Evolutionary conservation across 148 eudicot genomes (phyloP).

Genomic region (Chenopodium suecicum): DNA sequence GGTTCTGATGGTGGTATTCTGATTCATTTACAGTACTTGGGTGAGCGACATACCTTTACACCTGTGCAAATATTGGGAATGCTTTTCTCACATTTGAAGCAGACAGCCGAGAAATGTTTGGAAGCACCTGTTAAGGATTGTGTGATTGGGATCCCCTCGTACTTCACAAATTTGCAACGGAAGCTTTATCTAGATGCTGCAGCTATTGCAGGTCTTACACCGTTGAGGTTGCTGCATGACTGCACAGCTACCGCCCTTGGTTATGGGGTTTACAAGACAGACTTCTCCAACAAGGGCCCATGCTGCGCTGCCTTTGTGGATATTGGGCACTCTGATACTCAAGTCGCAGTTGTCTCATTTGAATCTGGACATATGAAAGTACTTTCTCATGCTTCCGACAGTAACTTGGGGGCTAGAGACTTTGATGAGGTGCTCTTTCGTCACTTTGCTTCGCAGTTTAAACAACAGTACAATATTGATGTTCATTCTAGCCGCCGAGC

Average conservation of each 20-base stretch:
- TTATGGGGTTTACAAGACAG: slow-evolving; percentile 88
- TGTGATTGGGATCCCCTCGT: slow-evolving; percentile 83
- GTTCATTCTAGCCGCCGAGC: slow-evolving; percentile 71
- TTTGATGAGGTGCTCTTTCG: slow-evolving; percentile 86
- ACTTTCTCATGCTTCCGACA: slow-evolving; percentile 74
- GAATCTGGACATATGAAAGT: slow-evolving; percentile 64
- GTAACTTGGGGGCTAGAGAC: slow-evolving; percentile 86
- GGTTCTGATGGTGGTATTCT: slow-evolving; percentile 70
- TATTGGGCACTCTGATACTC: slow-evolving; percentile 92
- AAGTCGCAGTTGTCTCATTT: slow-evolving; percentile 69
- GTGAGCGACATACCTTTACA: slow-evolving; percentile 49
- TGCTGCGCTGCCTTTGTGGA: slow-evolving; percentile 79
- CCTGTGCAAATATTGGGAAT: slow-evolving; percentile 91
- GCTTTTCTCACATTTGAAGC: slow-evolving; percentile 81
- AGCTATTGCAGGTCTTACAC: slow-evolving; percentile 63
- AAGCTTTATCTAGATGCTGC: slow-evolving; percentile 77
- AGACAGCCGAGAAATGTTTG: slow-evolving; percentile 66
- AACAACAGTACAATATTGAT: slow-evolving; percentile 65
- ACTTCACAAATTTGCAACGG: slow-evolving; percentile 76
- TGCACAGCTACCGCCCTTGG: slow-evolving; percentile 92
- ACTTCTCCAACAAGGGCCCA: slow-evolving; percentile 37
- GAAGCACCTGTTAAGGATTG: slow-evolving; percentile 51
- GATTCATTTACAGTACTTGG: slow-evolving; percentile 64
- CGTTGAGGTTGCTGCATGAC: slow-evolving; percentile 82
- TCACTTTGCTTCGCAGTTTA: slow-evolving; percentile 69